Evolutionary conservation across 1,284 basidiomycete species (phyloP).

Genomic region (Ganoderma sinense): DNA sequence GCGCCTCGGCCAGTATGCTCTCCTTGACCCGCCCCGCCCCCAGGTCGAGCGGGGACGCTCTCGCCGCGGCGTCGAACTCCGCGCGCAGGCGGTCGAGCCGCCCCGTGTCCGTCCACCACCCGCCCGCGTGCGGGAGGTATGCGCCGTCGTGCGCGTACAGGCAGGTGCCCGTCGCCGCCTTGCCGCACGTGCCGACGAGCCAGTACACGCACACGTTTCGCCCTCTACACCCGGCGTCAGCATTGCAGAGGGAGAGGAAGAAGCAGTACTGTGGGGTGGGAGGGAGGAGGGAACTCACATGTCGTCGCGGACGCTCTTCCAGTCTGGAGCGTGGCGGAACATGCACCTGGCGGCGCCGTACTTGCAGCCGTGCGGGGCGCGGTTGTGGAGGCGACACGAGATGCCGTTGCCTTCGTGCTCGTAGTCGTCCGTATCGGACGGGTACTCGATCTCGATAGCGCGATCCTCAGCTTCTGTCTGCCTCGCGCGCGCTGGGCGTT

Average conservation of each 20-base stretch:
- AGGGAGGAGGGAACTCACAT: conserved; percentile 47
- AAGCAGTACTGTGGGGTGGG: too few species aligned
- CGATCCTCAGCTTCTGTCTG: conserved; percentile 42
- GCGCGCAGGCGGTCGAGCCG: conserved; percentile 14
- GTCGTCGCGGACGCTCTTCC: conserved; percentile 56
- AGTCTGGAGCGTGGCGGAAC: conserved; percentile 59
- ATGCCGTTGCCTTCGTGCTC: conserved; percentile 56
- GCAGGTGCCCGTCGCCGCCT: conserved; percentile 37
- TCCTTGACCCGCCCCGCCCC: background rate
- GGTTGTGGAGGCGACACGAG: conserved; percentile 62
- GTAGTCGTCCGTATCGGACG: conserved; percentile 56
- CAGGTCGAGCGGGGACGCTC: background rate
- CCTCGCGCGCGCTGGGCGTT: background rate
- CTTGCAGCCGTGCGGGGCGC: conserved; percentile 45
- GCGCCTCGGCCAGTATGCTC: conserved; percentile 16
- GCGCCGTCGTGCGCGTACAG: conserved; percentile 45
- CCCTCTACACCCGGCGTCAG: conserved; percentile 34
- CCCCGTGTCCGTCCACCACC: conserved; percentile 8
- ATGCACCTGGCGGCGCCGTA: conserved; percentile 46
- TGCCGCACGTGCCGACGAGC: conserved; percentile 40
- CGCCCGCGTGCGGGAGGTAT: conserved; percentile 34
- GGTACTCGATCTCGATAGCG: conserved; percentile 22
- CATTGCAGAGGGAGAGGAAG: background rate
- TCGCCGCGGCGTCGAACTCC: conserved; percentile 6
- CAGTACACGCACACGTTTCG: conserved; percentile 49